Base-by-base conservation (phyloP, 257 asterid genomes). In the Penstemon davidsonii region DNA sequence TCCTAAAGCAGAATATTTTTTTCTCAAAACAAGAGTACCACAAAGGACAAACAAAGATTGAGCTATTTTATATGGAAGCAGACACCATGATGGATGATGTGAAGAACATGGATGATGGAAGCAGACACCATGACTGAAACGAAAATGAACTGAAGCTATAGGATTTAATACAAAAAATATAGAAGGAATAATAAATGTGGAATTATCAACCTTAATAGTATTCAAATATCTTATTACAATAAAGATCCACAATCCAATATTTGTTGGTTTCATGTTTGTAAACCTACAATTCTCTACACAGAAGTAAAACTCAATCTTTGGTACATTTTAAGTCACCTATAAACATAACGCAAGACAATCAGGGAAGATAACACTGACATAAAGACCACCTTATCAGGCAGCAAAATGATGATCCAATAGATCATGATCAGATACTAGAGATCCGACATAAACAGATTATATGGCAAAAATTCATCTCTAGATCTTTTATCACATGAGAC, bases 401-500 rank as follows among this genome's bases (percentile, higher is more conserved):
- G 55, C 12, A 15, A 8, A 45, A 61, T 4, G 13, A 36, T n/a
- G 13, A 36, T n/a, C 53, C 50, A 38, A 45, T 15, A 12, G 56
- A 41, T 57, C 60, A 61, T 51, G 60, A 18, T 4, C 11, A 41
- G 42, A 54, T 54, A 57, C 64, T 49, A 55, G 55, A 39, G 42
- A 44, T 56, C 18, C 7, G 37, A 55, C 47, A 51, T 33, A 43
- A 38, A 42, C 61, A 60, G 39, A 71, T 33, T 6, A 58, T 33
- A 59, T 7, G 50, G 33, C 75, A 63, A 55, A 53, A 61, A 18
- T 64, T 57, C 38, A 43, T 36, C 36, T 12, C 8, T 53, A 67
- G 55, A 71, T 63, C 82, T 72, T 64, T 62, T 61, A 61, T 71
- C 47, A 40, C 76, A 1, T 1, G 8, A 53, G 70, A 15, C 38